Conservation (phyloP, 495 filamentous ascomycete genomes). For the Talaromyces borbonicus region DNA sequence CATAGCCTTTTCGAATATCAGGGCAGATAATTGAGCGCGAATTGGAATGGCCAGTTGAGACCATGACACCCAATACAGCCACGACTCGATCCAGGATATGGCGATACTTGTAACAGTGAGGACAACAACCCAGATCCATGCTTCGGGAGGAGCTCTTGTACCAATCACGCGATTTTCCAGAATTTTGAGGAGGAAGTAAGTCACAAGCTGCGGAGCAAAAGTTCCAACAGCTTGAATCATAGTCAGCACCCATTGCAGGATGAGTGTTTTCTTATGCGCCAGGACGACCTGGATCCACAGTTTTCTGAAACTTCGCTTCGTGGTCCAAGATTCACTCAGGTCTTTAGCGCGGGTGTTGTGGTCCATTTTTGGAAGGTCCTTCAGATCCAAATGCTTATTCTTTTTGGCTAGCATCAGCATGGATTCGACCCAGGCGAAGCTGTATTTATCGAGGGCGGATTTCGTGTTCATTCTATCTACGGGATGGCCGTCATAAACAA, state of each 20-base stretch:
- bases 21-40: constrained; percentile 56
- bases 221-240: constrained; percentile 35
- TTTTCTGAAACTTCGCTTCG: constrained; percentile 23
- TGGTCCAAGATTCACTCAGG: constrained; percentile 34
- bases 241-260: constrained; percentile 40
- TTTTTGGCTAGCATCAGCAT: constrained; percentile 38
- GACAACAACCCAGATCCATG: constrained; percentile 59
- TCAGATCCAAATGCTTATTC: constrained; percentile 41
- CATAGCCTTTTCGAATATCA: constrained; percentile 72
- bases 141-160: constrained; percentile 7
- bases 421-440: constrained; percentile 40
- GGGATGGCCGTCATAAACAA: constrained; percentile 33
- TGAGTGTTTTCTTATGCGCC: constrained; percentile 36
- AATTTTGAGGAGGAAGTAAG: constrained; percentile 40
- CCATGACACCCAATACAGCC: constrained; percentile 56
- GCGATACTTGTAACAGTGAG: constrained; percentile 48
- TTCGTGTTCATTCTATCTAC: constrained; percentile 46
- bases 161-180: constrained; percentile 27
- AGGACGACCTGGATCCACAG: constrained; percentile 44
- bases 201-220: constrained; percentile 50
- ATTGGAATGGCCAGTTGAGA: constrained; percentile 55
- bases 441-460: constrained; percentile 44
- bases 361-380: constrained; percentile 43
- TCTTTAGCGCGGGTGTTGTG: constrained; percentile 36
- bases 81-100: constrained; percentile 48